phyloP scores from a whole-genome alignment of 2,329 filamentous ascomycete genomes.

The Ceratocystis ficicola region DNA sequence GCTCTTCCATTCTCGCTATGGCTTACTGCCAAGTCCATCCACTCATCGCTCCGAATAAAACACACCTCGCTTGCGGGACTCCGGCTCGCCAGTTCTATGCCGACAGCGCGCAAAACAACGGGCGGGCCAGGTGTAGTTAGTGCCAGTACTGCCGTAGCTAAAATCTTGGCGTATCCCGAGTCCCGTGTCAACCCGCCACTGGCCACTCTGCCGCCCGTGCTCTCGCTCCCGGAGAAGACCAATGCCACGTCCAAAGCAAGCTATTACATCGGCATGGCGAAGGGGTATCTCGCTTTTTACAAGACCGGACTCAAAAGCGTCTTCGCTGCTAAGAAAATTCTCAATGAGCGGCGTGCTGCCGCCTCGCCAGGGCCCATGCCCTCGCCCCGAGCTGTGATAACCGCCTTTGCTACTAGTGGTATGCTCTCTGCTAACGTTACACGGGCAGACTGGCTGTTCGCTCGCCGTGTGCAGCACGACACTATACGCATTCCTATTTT shows the following conservation, averaged over 20 bases:
- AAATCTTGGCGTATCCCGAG: slow-evolving; percentile 11
- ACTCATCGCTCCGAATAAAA: background rate
- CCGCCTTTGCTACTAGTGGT: slow-evolving; percentile 40
- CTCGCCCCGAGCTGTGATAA: slow-evolving; percentile 32
- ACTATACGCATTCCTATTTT: slow-evolving; percentile 69
- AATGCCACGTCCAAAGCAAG: slow-evolving; percentile 34
- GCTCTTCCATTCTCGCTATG: background rate
- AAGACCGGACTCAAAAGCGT: slow-evolving; percentile 70
- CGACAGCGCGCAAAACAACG: background rate
- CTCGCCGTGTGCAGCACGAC: slow-evolving; percentile 58
- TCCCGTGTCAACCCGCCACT: slow-evolving; percentile 53
- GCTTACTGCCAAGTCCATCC: background rate
- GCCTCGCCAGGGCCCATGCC: slow-evolving; percentile 30
- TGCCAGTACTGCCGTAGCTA: background rate
- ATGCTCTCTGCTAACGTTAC: slow-evolving; percentile 45
- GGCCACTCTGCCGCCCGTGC: slow-evolving; percentile 58
- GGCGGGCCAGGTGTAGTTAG: background rate
- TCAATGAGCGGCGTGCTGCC: slow-evolving; percentile 34
- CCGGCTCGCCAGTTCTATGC: slow-evolving; percentile 9
- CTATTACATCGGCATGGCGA: slow-evolving; percentile 52
- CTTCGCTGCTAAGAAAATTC: slow-evolving; percentile 49
- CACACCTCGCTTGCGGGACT: background rate
- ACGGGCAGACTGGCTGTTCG: slow-evolving; percentile 58
- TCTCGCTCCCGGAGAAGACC: slow-evolving; percentile 46
- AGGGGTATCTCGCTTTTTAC: slow-evolving; percentile 75